A percentile compares a stretch with the other conserved stretches of the same genome.
Conservation (phyloP, 78 protist species). For the Chrysochromulina parva region DNA sequence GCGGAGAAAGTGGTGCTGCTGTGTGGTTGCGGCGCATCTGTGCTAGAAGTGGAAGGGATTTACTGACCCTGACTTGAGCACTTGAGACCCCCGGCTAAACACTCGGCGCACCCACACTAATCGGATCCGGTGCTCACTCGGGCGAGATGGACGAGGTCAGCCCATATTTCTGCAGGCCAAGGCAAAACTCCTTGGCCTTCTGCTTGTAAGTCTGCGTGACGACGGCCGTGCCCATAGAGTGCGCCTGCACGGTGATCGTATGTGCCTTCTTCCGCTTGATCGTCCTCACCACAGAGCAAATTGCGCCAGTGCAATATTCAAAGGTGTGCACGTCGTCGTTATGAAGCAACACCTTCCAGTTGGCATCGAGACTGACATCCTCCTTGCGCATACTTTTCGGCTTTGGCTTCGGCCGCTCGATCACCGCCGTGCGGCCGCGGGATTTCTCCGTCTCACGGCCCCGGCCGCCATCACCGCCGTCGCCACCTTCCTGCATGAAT, state of each 20-base stretch:
- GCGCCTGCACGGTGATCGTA: conserved; percentile 20
- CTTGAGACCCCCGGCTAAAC: too few relatives aligned
- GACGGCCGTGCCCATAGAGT: conserved; percentile 6
- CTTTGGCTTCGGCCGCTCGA: background rate
- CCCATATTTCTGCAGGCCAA: conserved; percentile 38
- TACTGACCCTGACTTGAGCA: too few relatives aligned
- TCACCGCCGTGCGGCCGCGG: background rate
- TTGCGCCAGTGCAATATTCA: conserved; percentile 23
- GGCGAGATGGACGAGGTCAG: conserved; percentile 40
- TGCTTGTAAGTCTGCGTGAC: conserved; percentile 47
- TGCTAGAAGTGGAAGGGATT: too few relatives aligned
- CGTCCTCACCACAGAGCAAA: conserved; percentile 30
- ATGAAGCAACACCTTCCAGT: conserved; percentile 40
- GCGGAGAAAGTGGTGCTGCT: too few relatives aligned
- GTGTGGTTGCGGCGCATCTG: too few relatives aligned
- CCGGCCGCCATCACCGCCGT: background rate
- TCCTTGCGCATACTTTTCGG: background rate
- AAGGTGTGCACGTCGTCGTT: conserved; percentile 47
- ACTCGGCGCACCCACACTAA: too few relatives aligned
- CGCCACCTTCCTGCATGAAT: background rate
- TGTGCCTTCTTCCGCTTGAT: conserved; percentile 42
- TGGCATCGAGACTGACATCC: conserved; percentile 29
- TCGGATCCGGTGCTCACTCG: background rate
- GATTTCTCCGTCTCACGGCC: background rate
- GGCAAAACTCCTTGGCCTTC: conserved; percentile 35